A percentile compares a stretch with the other conserved stretches of the same genome.
phyloP scores from a whole-genome alignment of 441 rosid species.

The Gossypium aridum region DNA sequence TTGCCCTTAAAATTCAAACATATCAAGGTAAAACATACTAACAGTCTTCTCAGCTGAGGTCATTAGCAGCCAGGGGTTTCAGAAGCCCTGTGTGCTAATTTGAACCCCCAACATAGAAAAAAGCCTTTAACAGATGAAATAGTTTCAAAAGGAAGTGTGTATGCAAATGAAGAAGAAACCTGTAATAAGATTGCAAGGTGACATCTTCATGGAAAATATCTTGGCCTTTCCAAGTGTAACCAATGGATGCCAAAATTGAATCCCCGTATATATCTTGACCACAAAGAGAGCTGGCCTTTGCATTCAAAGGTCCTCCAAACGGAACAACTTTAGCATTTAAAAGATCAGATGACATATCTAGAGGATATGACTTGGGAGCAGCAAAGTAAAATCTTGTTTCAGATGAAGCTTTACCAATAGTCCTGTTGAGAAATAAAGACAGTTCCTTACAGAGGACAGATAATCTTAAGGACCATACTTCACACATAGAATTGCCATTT shows the following conservation, averaged over 20 bases:
- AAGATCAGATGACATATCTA: slow-evolving; percentile 36
- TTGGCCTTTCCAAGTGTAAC: slow-evolving; percentile 72
- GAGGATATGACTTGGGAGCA: slow-evolving; percentile 36
- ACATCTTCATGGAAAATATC: slow-evolving; percentile 63
- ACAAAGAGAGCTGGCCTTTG: slow-evolving; percentile 71
- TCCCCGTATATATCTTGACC: slow-evolving; percentile 69
- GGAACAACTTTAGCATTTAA: slow-evolving; percentile 23
- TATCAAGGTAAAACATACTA: not conserved
- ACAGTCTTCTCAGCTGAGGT: not conserved
- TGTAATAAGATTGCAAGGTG: slow-evolving; percentile 66
- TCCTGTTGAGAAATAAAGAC: slow-evolving; percentile 41
- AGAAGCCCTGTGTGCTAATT: slow-evolving; percentile 3
- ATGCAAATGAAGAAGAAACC: slow-evolving; percentile 36
- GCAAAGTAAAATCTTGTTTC: slow-evolving; percentile 74
- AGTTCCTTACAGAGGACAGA: slow-evolving; percentile 7
- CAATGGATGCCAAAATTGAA: slow-evolving; percentile 88
- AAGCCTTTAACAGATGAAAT: not conserved
- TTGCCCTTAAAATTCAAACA: not conserved
- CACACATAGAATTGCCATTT: not conserved
- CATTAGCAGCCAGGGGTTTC: not conserved
- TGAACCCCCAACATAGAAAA: not conserved
- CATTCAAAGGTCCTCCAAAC: slow-evolving; percentile 44
- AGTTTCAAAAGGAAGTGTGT: not conserved
- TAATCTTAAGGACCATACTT: slow-evolving; percentile 8
- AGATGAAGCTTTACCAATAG: slow-evolving; percentile 78